Evolutionary conservation across 1,284 basidiomycete species (phyloP).

Genomic region (Ceratobasidium sp.): DNA sequence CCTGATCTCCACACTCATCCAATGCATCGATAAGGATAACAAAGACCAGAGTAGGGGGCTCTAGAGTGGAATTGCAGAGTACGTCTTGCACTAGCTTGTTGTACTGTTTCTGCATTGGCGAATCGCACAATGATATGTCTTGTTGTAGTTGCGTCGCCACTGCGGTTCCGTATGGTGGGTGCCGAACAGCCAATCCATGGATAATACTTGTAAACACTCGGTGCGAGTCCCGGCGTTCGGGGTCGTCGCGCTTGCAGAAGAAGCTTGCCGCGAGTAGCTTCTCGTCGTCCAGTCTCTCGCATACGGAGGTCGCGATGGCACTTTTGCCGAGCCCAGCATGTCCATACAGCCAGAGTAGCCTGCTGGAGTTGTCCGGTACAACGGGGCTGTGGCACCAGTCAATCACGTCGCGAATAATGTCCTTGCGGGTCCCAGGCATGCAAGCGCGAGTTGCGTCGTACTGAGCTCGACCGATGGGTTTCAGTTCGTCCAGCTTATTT

Average conservation of each 20-base stretch:
- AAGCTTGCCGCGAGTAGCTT: neutral
- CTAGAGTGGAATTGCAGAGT: neutral
- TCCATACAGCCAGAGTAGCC: neutral
- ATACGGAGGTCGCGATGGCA: neutral
- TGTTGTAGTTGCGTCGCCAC: neutral
- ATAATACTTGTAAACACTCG: neutral
- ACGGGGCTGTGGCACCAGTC: neutral
- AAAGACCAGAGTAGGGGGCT: too few relatives aligned
- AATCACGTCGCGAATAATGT: neutral
- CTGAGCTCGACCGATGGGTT: neutral
- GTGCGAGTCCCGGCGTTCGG: neutral
- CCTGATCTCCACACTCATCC: neutral
- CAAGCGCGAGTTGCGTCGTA: neutral
- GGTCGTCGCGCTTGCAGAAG: slow-evolving; percentile 10
- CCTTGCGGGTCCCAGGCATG: neutral
- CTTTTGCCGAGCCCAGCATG: slow-evolving; percentile 3
- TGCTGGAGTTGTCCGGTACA: neutral
- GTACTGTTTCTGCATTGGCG: neutral
- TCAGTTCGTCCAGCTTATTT: neutral
- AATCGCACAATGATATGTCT: neutral
- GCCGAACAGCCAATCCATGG: neutral
- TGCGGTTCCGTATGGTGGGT: neutral
- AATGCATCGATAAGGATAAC: neutral
- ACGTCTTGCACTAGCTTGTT: neutral
- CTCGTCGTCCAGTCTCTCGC: neutral